These are phyloP conservation scores for Cyberlindnera euphorbiae DNA, from an alignment of 805 yeast genomes.

Conservation along the genomic window DNA sequence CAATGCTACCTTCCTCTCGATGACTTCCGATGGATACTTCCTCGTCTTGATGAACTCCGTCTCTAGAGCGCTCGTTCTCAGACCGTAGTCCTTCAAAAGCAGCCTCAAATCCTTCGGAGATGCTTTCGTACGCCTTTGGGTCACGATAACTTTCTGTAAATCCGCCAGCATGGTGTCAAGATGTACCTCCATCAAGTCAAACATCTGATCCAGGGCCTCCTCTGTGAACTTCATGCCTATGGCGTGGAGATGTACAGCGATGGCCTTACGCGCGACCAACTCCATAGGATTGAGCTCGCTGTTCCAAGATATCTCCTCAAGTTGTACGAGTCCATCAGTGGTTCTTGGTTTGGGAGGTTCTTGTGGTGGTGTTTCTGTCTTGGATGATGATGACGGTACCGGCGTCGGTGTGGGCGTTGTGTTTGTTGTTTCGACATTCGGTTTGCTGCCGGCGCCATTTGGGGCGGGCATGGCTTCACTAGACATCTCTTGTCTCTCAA, in stretches of 20 bases:
- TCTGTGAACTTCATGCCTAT: slow-evolving; percentile 28
- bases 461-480: too few relatives aligned
- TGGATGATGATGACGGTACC: too few relatives aligned
- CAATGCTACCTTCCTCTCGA: slow-evolving; percentile 16
- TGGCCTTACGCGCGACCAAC: slow-evolving; percentile 27
- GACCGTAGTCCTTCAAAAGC: slow-evolving; percentile 37
- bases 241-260: slow-evolving; percentile 33
- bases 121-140: slow-evolving; percentile 57
- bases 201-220: slow-evolving; percentile 36
- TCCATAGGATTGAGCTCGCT: slow-evolving; percentile 27
- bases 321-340: slow-evolving; percentile 1
- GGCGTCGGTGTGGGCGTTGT: too few relatives aligned
- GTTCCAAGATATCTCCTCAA: slow-evolving; percentile 3
- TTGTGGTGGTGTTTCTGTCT: too few relatives aligned
- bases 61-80: slow-evolving; percentile 37
- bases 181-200: slow-evolving; percentile 31
- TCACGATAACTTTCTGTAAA: slow-evolving; percentile 47
- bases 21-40: slow-evolving; percentile 9
- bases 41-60: slow-evolving; percentile 30
- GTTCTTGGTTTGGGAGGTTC: too few relatives aligned
- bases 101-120: slow-evolving; percentile 47
- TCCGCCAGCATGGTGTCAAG: slow-evolving; percentile 35
- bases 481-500: too few relatives aligned
- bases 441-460: too few relatives aligned
- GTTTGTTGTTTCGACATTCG: too few relatives aligned